Evolutionary conservation across 2,329 filamentous ascomycete genomes (phyloP).

Genomic region (Penicillium sp.): DNA sequence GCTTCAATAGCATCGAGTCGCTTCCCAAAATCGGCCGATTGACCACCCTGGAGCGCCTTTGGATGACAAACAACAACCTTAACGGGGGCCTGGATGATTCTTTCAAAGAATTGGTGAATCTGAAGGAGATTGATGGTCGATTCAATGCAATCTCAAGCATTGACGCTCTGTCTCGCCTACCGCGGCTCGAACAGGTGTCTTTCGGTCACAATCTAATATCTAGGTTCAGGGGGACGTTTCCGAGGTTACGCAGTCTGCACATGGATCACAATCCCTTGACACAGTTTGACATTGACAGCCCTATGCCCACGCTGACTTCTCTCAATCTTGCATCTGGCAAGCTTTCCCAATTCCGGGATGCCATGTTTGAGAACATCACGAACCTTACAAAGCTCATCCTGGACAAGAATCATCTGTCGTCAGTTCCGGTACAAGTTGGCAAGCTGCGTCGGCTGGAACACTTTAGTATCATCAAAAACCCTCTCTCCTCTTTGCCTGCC

Average conservation of each 20-base stretch:
- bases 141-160: constrained; percentile 89
- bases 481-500: constrained; percentile 72
- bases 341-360: constrained; percentile 78
- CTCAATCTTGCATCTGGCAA: constrained; percentile 90
- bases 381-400: constrained; percentile 83
- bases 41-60: constrained; percentile 75
- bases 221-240: constrained; percentile 83
- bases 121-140: constrained; percentile 89
- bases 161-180: constrained; percentile 76
- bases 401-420: constrained; percentile 94
- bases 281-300: constrained; percentile 75
- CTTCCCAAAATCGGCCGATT: constrained; percentile 78
- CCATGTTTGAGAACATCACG: constrained; percentile 79
- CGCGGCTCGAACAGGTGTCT: constrained; percentile 79
- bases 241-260: constrained; percentile 75
- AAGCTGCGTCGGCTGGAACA: constrained; percentile 78
- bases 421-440: constrained; percentile 78
- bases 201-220: constrained; percentile 92
- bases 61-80: constrained; percentile 92
- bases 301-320: constrained; percentile 75
- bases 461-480: constrained; percentile 91
- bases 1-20: constrained; percentile 83
- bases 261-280: constrained; percentile 95
- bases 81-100: constrained; percentile 67
- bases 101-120: constrained; percentile 66